phyloP scores from a whole-genome alignment of 148 eudicot genomes.

The Beta vulgaris region DNA sequence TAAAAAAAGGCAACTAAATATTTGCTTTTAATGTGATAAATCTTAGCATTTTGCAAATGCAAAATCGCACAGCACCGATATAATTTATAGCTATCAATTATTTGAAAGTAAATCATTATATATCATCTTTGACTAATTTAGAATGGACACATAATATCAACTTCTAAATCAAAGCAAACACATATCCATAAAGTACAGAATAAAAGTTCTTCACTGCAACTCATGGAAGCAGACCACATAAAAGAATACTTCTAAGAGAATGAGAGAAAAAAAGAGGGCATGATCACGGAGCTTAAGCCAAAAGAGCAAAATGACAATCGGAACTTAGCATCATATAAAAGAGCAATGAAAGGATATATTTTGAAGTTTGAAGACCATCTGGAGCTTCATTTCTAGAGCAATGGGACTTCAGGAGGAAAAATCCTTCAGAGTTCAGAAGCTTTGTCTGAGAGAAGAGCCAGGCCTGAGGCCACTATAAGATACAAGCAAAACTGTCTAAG shows the following conservation, averaged over 20 bases:
- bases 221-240: neutral
- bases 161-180: conserved; percentile 8
- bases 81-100: neutral
- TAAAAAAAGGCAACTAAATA: neutral
- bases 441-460: no score
- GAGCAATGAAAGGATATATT: neutral
- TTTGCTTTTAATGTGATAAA: neutral
- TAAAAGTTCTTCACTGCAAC: neutral
- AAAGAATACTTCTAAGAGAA: neutral
- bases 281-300: neutral
- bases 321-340: neutral
- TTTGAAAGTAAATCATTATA: neutral
- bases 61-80: conserved; percentile 9
- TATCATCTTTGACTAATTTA: neutral
- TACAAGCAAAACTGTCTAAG: no score
- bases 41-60: neutral
- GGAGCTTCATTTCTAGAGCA: no score
- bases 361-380: neutral
- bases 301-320: neutral
- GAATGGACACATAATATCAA: neutral
- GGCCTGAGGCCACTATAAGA: no score
- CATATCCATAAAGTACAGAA: neutral
- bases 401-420: no score
- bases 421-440: no score
- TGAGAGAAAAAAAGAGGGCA: neutral